Conservation (phyloP, 495 filamentous ascomycete species). For the Margaritispora aquatica region DNA sequence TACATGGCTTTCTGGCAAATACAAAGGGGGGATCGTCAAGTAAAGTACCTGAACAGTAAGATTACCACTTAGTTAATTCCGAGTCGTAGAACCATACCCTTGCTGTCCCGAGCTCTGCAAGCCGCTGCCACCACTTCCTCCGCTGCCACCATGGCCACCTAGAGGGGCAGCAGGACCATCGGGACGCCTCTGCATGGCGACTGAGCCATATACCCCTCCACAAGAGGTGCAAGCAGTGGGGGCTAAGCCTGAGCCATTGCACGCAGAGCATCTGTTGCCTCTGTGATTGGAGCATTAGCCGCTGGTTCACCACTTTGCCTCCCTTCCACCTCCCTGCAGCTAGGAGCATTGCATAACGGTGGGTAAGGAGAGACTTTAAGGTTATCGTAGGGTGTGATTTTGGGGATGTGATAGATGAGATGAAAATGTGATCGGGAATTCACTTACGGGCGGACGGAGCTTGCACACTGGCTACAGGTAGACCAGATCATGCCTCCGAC, state of each 20-base stretch:
- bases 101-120: constrained; percentile 1
- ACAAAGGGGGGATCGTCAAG: neutral
- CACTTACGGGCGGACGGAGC: neutral
- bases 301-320: neutral
- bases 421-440: neutral
- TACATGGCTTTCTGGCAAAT: no score
- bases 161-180: neutral
- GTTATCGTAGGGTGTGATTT: no score
- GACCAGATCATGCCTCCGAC: neutral
- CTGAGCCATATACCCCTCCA: neutral
- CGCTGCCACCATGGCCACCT: neutral
- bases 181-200: no score
- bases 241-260: neutral
- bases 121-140: neutral
- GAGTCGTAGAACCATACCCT: constrained; percentile 1
- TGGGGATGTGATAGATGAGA: neutral
- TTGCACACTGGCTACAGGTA: neutral
- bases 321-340: neutral
- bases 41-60: neutral
- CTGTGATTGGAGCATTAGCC: neutral
- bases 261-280: neutral
- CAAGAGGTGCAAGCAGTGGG: neutral
- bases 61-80: neutral
- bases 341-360: neutral
- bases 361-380: neutral